These are phyloP conservation scores for Kodamaea suecica DNA, from an alignment of 1,139 yeast genomes.

Conservation along the genomic window DNA sequence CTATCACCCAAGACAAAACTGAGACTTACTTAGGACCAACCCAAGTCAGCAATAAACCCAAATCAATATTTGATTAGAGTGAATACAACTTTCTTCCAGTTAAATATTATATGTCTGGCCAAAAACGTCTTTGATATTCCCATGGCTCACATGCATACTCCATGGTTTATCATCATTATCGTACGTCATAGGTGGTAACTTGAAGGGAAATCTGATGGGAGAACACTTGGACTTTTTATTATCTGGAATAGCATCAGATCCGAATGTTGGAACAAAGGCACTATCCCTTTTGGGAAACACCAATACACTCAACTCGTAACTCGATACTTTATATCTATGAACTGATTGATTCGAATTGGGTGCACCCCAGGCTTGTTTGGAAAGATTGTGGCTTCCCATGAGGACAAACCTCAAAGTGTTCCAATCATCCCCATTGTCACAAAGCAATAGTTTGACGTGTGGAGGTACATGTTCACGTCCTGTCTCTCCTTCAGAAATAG, in stretches of 20 bases:
- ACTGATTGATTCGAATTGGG: conserved; percentile 5
- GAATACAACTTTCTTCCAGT: neutral
- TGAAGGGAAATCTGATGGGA: conserved; percentile 53
- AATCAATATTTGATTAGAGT: conserved; percentile 29
- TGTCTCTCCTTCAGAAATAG: conserved; percentile 14
- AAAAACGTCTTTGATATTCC: conserved; percentile 19
- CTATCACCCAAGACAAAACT: neutral
- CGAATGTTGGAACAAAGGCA: conserved; percentile 36
- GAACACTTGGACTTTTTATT: conserved; percentile 9
- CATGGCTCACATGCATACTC: conserved; percentile 30
- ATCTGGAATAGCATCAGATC: conserved; percentile 27
- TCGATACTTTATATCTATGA: conserved; percentile 28
- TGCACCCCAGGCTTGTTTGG: conserved; percentile 69
- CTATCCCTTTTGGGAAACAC: conserved; percentile 17
- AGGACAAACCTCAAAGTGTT: conserved; percentile 55
- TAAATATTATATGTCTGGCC: conserved; percentile 19
- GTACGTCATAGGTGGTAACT: conserved; percentile 47
- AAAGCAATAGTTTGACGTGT: conserved; percentile 38
- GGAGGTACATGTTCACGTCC: conserved; percentile 39
- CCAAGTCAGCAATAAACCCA: conserved; percentile 30
- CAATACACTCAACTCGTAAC: conserved; percentile 58
- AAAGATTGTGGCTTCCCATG: conserved; percentile 64
- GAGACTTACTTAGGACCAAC: conserved; percentile 33
- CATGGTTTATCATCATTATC: conserved; percentile 45
- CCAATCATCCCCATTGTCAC: conserved; percentile 50